Evolutionary conservation across 1,284 basidiomycete genomes (phyloP), one percentile per base, ranked within the genome.

Genomic region (Binderoboletus segoi): DNA sequence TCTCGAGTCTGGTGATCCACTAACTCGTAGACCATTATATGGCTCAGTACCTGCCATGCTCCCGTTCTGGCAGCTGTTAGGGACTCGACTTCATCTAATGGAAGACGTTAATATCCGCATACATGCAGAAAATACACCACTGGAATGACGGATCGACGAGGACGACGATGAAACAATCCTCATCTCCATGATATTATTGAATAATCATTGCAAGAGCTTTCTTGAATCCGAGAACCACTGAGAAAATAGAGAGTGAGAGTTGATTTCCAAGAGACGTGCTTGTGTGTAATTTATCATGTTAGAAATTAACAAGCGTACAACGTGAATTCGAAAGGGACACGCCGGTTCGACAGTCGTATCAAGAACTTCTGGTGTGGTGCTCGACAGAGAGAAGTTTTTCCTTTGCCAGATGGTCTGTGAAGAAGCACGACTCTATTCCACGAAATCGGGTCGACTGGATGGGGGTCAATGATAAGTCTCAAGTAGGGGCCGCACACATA

Each of bases 151-250:
- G 58, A 93, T 94, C 96, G 51, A 99, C 99, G 41, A 99, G 82
- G 18, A 99, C 93, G 2, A 98, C 88, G 1, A 99, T 88, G 67
- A 99, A 98, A 8, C 87, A 86, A 51, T 89, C 85, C 57, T 94
- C 91, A 65, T 98, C 95, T 96, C 93, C 48, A 83, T 90, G 47
- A 99, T 93, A 56, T 85, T 91, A 48, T 83, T 85, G 69, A 99
- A 99, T 18, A 99, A 79, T 54, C 91, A 85, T 68, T 99, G 96
- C 0, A 99, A 97, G 16, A 99, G 86, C 75, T 99, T 99, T 28
- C 97, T 97, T 1, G 94, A 96, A 70, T 99, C 97, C 1, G 94
- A 97, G 75, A 99, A 99, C 95, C 95, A 97, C 62, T 94, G 91
- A 8, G 93, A 95, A 71, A 98, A 97, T 8, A 97, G 79, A 1